Base-by-base conservation (phyloP, 2,329 filamentous ascomycete genomes). In the Cladobotryum mycophilum region DNA sequence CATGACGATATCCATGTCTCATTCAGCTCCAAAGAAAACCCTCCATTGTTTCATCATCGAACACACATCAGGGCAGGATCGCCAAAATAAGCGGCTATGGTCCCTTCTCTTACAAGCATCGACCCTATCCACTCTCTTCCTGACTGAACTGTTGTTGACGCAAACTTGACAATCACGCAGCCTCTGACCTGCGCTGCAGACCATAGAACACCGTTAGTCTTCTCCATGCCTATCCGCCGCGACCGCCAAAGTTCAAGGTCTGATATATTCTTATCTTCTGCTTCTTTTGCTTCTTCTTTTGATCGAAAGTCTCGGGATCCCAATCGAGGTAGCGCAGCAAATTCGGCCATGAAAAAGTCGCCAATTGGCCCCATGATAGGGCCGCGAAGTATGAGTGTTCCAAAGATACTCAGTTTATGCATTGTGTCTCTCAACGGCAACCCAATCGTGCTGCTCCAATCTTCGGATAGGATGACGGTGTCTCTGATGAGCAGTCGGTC, bases 111-210 rank as follows among this genome's bases (percentile, higher is more conserved):
- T 42, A 75, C 69, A 43, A 96, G 71, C 80, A 96, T 87, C 6
- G 76, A 76, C 9, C 83, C 82, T 52, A 97, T 76, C 89, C 91
- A 97, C 43, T 79, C 72, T 57, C 88, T 81, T 4, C 85, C 90
- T 22, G 85, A 86, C 66, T 97, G 90, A 20, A 96, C 85, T 41
- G 85, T 85, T 49, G 76, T 78, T 1, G 91, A 88, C 1, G 88
- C 89, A 65, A 97, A 95, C 67, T 97, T 97, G 58, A 97, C 86
- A 22, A 96, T 78, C 3, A 93, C 85, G 62, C 92, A 96, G 4
- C 89, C 86, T 48, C 90, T 79, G 34, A 95, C 82, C 22, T 78
- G 79, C 13, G 90, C 88, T 12, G 87, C 88, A 22, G 89, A 91
- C 89, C 90, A 96, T 3, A 92, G 73, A 3, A 95, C 67, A 14